Evolutionary conservation across 2,329 filamentous ascomycete species (phyloP), one percentile per base, ranked within the genome.

Genomic region (Colletotrichum trifolii): DNA sequence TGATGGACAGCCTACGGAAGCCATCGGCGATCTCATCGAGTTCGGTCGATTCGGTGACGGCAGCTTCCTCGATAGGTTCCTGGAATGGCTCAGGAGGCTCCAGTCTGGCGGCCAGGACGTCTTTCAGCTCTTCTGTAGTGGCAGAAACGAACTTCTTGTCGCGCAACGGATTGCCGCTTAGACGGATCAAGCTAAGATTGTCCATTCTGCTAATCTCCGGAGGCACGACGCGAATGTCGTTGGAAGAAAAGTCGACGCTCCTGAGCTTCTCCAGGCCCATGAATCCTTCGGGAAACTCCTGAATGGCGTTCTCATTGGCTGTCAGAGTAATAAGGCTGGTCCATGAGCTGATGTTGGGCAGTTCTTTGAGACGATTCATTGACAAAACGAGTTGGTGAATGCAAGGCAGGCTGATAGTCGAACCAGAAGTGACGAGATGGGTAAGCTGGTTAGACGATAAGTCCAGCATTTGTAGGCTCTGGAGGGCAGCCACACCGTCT

Each of bases 81-180:
- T 77, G 71, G 47, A 80, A 80, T 0, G 79, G 75, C 2, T 79
- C 77, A 64, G 85, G 73, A 17, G 91, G 87, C 73, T 89, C 86
- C 66, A 94, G 79, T 34, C 92, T 87, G 40, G 84, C 84, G 17
- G 86, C 85, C 47, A 97, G 79, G 47, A 89, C 87, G 46, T 87
- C 85, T 77, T 97, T 97, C 67, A 98, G 81, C 58, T 96, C 91
- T 12, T 93, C 91, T 0, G 92, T 94, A 25, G 86, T 85, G 79
- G 96, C 92, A 1, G 87, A 91, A 12, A 94, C 82, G 70, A 96
- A 93, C 74, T 94, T 97, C 74, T 91, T 94, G 74, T 97, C 94
- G 12, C 92, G 86, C 12, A 99, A 81, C 0, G 96, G 96, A 72
- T 99, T 99, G n/a, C 93, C 94, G 47, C 89, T 89, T 38, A 99